These are phyloP conservation scores for Anisogramma anomala DNA, from an alignment of 2,329 filamentous ascomycete genomes.

Conservation along the genomic window DNA sequence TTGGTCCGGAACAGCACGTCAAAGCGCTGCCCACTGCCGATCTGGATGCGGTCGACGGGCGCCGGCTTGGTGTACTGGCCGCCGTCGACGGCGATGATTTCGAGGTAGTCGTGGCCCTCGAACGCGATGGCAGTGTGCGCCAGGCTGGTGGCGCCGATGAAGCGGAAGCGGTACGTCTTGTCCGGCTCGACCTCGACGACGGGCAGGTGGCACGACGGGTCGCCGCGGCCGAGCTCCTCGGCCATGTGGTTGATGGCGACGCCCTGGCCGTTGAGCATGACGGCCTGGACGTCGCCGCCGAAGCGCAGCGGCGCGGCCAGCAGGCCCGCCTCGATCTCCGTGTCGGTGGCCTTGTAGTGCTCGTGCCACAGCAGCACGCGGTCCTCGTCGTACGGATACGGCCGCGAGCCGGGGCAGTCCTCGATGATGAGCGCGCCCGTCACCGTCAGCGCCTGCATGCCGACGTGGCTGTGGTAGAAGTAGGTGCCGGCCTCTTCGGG, in stretches of 20 bases:
- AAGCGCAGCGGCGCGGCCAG: slow-evolving; percentile 38
- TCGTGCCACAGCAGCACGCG: slow-evolving; percentile 44
- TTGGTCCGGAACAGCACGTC: slow-evolving; percentile 45
- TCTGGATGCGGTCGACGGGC: slow-evolving; percentile 37
- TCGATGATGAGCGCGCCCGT: slow-evolving; percentile 48
- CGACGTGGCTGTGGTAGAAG: slow-evolving; percentile 58
- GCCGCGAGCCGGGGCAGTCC: slow-evolving; percentile 29
- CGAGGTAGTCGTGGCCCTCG: slow-evolving; percentile 43
- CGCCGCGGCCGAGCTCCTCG: slow-evolving; percentile 17
- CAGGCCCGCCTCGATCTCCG: slow-evolving; percentile 38
- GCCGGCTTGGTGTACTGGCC: slow-evolving; percentile 40
- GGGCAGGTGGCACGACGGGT: slow-evolving; percentile 31
- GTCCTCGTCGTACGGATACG: slow-evolving; percentile 53
- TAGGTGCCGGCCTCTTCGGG: slow-evolving; percentile 48
- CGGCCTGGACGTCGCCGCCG: slow-evolving; percentile 45
- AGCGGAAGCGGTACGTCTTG: slow-evolving; percentile 50
- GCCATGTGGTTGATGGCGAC: slow-evolving; percentile 27
- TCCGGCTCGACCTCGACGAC: slow-evolving; percentile 48
- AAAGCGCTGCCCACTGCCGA: slow-evolving; percentile 49
- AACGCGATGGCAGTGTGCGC: slow-evolving; percentile 43
- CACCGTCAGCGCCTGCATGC: slow-evolving; percentile 48
- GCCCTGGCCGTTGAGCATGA: slow-evolving; percentile 46
- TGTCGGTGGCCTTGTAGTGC: slow-evolving; percentile 43
- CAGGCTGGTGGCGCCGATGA: slow-evolving; percentile 45
- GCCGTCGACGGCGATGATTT: slow-evolving; percentile 51